Evolutionary conservation across 2,329 filamentous ascomycete species (phyloP).

Genomic region (Albophoma yamanashiensis): DNA sequence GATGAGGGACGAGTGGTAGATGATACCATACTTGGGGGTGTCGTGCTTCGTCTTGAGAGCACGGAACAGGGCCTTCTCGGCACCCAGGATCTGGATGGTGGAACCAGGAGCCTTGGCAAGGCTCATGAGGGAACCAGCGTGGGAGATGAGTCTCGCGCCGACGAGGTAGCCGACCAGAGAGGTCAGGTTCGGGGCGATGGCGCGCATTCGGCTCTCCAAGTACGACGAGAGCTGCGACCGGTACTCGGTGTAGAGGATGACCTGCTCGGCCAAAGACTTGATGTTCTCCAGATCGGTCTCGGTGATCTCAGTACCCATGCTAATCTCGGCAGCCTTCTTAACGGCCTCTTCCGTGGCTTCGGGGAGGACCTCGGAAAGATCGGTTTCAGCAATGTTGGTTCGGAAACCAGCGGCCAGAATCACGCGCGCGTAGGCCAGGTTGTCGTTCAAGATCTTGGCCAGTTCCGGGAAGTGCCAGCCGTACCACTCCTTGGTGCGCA

Average conservation of each 20-base stretch:
- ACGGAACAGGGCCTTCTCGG: slow-evolving; percentile 97
- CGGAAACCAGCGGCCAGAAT: slow-evolving; percentile 86
- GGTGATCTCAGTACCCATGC: slow-evolving; percentile 97
- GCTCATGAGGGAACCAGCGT: slow-evolving; percentile 88
- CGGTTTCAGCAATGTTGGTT: slow-evolving; percentile 61
- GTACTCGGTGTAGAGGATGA: slow-evolving; percentile 86
- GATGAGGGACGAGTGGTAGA: slow-evolving; percentile 87
- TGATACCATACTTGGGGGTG: slow-evolving; percentile 94
- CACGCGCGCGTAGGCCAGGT: slow-evolving; percentile 83
- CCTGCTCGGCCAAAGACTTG: slow-evolving; percentile 81
- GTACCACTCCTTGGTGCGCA: slow-evolving; percentile 99
- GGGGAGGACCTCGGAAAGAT: slow-evolving; percentile 83
- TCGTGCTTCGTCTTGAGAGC: slow-evolving; percentile 99
- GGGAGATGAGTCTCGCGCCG: slow-evolving; percentile 87
- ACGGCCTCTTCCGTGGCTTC: slow-evolving; percentile 89
- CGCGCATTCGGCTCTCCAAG: slow-evolving; percentile 86
- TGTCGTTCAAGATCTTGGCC: slow-evolving; percentile 94
- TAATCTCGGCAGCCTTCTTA: slow-evolving; percentile 90
- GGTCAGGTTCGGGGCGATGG: slow-evolving; percentile 92
- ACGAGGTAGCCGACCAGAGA: slow-evolving; percentile 88
- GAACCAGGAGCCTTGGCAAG: slow-evolving; percentile 90
- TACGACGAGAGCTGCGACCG: slow-evolving; percentile 81
- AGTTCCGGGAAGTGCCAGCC: slow-evolving; percentile 99
- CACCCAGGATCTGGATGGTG: slow-evolving; percentile 95
- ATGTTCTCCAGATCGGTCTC: slow-evolving; percentile 90